Conservation (phyloP, 345 rosid species). For the Salix dunnii region DNA sequence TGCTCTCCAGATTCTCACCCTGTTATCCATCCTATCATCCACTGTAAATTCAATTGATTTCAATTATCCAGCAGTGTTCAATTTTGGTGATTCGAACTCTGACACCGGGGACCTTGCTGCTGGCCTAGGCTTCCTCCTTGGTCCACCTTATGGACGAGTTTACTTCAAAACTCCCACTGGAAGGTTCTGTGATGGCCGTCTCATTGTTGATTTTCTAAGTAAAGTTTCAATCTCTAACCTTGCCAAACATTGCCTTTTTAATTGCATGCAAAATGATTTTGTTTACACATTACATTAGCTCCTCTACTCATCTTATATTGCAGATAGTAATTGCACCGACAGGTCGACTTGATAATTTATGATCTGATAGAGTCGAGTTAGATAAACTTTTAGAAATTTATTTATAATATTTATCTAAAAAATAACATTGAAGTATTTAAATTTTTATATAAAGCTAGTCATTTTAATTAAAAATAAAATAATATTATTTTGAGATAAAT, state of each 20-base stretch:
- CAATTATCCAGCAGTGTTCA: slow-evolving; percentile 45
- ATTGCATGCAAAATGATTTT: background rate
- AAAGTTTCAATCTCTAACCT: slow-evolving; percentile 12
- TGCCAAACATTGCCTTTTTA: background rate
- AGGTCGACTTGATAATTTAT: too few species aligned
- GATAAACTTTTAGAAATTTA: too few species aligned
- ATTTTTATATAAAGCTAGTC: too few species aligned
- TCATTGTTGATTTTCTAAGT: slow-evolving; percentile 56
- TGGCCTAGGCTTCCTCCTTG: slow-evolving; percentile 42
- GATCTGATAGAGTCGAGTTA: too few species aligned
- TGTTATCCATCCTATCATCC: slow-evolving; percentile 3
- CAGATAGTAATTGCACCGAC: too few species aligned
- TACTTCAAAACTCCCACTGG: slow-evolving; percentile 48
- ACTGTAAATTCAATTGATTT: slow-evolving; percentile 30
- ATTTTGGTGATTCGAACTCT: slow-evolving; percentile 71
- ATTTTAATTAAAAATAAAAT: too few species aligned
- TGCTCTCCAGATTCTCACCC: slow-evolving; percentile 4
- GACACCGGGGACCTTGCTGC: slow-evolving; percentile 60
- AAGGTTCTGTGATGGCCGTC: slow-evolving; percentile 69
- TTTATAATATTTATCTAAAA: too few species aligned
- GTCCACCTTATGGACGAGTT: slow-evolving; percentile 43
- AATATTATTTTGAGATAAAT: too few species aligned
- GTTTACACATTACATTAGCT: background rate
- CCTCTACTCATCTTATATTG: too few species aligned
- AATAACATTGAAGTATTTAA: too few species aligned